Conservation (phyloP, 2,329 filamentous ascomycete species). For the Chrysoporthe puriensis region DNA sequence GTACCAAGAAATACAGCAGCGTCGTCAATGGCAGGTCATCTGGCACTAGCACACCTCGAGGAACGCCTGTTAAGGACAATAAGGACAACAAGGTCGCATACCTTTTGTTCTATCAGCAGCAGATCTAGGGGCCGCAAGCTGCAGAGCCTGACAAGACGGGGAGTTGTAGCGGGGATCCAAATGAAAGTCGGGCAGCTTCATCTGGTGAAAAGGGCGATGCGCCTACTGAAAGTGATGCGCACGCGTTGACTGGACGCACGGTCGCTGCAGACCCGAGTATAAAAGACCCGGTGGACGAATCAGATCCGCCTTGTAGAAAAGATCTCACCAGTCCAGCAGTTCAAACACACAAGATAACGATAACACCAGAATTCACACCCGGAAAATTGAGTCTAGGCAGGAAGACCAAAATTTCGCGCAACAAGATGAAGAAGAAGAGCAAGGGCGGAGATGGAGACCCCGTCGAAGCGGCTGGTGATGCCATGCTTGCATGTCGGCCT, state of each 20-base stretch:
- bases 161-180: not conserved
- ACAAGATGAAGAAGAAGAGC: not conserved
- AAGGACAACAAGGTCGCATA: conserved; percentile 96
- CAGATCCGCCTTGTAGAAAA: not conserved
- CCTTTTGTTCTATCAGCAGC: conserved; percentile 83
- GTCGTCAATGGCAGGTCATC: conserved; percentile 67
- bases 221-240: not conserved
- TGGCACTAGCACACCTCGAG: conserved; percentile 55
- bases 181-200: not conserved
- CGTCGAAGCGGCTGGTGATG: not conserved
- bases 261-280: not conserved
- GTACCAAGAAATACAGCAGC: conserved; percentile 75
- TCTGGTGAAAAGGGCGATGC: not conserved
- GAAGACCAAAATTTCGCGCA: not conserved
- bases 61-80: conserved; percentile 64
- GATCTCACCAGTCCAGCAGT: not conserved
- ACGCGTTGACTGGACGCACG: not conserved
- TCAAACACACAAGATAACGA: not conserved
- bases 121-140: conserved; percentile 16
- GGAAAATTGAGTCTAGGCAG: not conserved
- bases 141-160: not conserved
- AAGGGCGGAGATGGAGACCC: not conserved
- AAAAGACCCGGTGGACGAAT: not conserved
- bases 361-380: not conserved
- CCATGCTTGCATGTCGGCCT: not conserved